Percentiles rank a stretch among this genome's conserved stretches.
Evolutionary conservation across 2,329 filamentous ascomycete genomes (phyloP).

Genomic region (Monosporascus sp.): DNA sequence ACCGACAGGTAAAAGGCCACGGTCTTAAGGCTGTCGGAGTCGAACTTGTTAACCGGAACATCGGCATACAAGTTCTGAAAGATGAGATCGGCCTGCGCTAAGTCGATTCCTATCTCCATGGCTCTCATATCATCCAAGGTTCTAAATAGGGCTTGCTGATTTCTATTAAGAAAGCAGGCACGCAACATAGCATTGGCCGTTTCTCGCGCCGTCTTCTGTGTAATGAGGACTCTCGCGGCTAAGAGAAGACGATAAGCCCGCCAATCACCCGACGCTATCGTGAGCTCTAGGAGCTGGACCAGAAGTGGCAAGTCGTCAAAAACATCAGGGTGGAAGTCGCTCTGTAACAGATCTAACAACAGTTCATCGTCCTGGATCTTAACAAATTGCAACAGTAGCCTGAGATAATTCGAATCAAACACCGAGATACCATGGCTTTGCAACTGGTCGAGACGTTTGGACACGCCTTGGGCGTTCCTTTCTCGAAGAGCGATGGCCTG

Average conservation of each 20-base stretch:
- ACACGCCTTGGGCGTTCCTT: constrained; percentile 48
- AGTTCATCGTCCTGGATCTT: constrained; percentile 45
- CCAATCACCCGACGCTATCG: constrained; percentile 34
- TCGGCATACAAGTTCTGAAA: constrained; percentile 22
- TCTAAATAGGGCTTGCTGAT: constrained; percentile 22
- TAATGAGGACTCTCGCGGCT: constrained; percentile 33
- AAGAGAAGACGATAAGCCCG: constrained; percentile 38
- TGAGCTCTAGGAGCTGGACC: constrained; percentile 31
- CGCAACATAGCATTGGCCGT: constrained; percentile 30
- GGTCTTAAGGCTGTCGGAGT: constrained; percentile 13
- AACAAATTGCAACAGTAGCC: constrained; percentile 61
- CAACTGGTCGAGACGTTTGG: constrained; percentile 55
- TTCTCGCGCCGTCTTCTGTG: constrained; percentile 21
- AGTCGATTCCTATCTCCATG: constrained; percentile 27
- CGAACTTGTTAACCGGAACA: constrained; percentile 8
- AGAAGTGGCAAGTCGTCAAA: constrained; percentile 43
- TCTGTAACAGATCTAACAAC: constrained; percentile 40
- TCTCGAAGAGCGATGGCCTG: constrained; percentile 71
- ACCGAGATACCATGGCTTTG: constrained; percentile 57
- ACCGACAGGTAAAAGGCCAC: constrained; percentile 27
- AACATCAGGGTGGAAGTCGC: constrained; percentile 51
- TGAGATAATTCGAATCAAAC: constrained; percentile 58
- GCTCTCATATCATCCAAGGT: constrained; percentile 34
- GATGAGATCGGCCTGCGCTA: constrained; percentile 23
- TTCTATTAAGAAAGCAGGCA: constrained; percentile 21